A percentile compares a stretch with the other conserved stretches of the same genome.
Conservation (phyloP, 768 basidiomycete species). For the Clathrus columnatus region DNA sequence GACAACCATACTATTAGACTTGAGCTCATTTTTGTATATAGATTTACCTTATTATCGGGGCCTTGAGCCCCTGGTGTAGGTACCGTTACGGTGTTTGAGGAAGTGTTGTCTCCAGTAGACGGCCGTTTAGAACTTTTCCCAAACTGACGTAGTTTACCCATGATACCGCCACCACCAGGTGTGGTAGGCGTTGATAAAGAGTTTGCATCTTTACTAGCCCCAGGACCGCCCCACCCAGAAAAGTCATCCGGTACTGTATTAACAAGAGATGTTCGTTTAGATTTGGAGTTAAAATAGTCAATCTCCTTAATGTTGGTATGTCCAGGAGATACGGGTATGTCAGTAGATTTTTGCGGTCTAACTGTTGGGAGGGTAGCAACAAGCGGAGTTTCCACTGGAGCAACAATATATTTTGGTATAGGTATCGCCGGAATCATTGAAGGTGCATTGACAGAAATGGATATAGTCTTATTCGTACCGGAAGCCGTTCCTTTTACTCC, state of each 20-base stretch:
- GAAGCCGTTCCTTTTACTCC: neutral
- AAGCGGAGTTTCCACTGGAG: constrained; percentile 35
- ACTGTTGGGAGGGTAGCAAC: constrained; percentile 50
- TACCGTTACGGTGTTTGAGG: constrained; percentile 19
- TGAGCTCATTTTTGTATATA: neutral
- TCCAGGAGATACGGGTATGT: constrained; percentile 37
- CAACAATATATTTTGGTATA: constrained; percentile 33
- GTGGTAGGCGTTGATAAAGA: constrained; percentile 28
- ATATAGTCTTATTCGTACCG: constrained; percentile 17
- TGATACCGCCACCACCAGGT: constrained; percentile 48
- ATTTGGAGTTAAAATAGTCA: constrained; percentile 39
- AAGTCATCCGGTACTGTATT: constrained; percentile 33
- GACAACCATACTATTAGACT: neutral
- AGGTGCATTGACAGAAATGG: constrained; percentile 50
- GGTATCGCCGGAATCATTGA: constrained; percentile 58
- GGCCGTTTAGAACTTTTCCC: constrained; percentile 47
- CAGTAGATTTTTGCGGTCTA: constrained; percentile 23
- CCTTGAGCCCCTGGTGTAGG: constrained; percentile 20
- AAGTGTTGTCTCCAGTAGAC: constrained; percentile 20
- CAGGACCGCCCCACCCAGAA: constrained; percentile 31
- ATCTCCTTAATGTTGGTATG: constrained; percentile 16
- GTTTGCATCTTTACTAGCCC: constrained; percentile 21
- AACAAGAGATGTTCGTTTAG: constrained; percentile 21
- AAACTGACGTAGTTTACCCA: constrained; percentile 72
- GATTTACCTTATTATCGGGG: neutral